Evolutionary conservation across 345 rosid species (phyloP).

Genomic region (Gossypium arboreum): DNA sequence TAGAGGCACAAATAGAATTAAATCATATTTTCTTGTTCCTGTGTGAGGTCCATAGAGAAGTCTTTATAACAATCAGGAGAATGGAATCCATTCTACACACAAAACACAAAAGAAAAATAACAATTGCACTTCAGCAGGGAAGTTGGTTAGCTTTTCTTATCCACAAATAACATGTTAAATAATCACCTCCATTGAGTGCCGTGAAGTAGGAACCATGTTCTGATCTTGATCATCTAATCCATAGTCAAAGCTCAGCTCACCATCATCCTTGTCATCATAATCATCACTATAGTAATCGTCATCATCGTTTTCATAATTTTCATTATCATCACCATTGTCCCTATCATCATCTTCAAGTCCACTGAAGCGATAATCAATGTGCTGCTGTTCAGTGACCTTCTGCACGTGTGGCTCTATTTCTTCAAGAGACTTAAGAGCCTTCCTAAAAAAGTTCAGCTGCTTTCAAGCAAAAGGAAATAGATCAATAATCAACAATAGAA

Average conservation of each 20-base stretch:
- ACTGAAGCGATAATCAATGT: slow-evolving; percentile 82
- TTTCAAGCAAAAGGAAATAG: slow-evolving; percentile 23
- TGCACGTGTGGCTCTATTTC: slow-evolving; percentile 75
- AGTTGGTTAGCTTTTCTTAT: slow-evolving; percentile 6
- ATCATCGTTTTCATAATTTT: slow-evolving; percentile 36
- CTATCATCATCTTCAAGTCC: slow-evolving; percentile 80
- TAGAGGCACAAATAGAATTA: background rate
- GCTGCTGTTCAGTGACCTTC: slow-evolving; percentile 60
- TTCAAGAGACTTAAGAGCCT: slow-evolving; percentile 81
- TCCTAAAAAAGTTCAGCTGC: slow-evolving; percentile 84
- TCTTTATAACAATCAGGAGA: background rate
- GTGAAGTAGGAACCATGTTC: slow-evolving; percentile 40
- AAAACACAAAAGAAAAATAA: background rate
- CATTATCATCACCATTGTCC: slow-evolving; percentile 43
- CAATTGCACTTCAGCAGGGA: background rate
- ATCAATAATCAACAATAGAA: slow-evolving; percentile 6
- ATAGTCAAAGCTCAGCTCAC: slow-evolving; percentile 81
- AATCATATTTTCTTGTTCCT: background rate
- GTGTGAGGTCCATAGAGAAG: background rate
- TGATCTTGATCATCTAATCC: slow-evolving; percentile 47
- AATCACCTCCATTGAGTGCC: slow-evolving; percentile 63
- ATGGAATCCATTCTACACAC: background rate
- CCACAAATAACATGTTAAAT: slow-evolving; percentile 11
- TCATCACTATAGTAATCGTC: slow-evolving; percentile 39
- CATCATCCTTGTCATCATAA: slow-evolving; percentile 47